Conservation (phyloP, 345 rosid genomes). For the Linum trigynum region DNA sequence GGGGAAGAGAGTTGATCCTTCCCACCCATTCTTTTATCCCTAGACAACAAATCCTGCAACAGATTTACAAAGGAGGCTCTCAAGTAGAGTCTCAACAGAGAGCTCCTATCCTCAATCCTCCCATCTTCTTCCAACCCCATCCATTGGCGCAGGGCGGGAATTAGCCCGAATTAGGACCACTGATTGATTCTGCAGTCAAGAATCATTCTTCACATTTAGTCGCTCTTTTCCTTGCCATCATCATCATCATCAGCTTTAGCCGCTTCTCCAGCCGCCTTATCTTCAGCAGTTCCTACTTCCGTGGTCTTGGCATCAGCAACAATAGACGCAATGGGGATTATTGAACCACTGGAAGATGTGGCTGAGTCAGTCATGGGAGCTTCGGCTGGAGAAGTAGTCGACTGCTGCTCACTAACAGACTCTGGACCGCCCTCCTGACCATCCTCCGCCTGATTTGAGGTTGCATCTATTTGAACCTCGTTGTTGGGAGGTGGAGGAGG, state of each 20-base stretch:
- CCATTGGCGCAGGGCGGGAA: too few relatives aligned
- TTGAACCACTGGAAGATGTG: neutral
- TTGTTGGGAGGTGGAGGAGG: slow-evolving; percentile 30
- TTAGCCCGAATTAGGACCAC: neutral
- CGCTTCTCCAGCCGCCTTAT: slow-evolving; percentile 4
- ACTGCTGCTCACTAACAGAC: slow-evolving; percentile 10
- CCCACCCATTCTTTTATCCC: too few relatives aligned
- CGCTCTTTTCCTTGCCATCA: neutral
- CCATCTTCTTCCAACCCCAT: too few relatives aligned
- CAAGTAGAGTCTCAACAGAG: too few relatives aligned
- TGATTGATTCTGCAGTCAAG: neutral
- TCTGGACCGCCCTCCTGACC: slow-evolving; percentile 18
- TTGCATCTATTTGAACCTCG: slow-evolving; percentile 27
- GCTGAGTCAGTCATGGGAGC: slow-evolving; percentile 12
- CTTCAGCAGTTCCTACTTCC: slow-evolving; percentile 17
- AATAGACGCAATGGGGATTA: slow-evolving; percentile 15
- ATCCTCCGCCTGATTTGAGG: slow-evolving; percentile 14
- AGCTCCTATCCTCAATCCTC: too few relatives aligned
- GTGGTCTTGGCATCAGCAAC: neutral
- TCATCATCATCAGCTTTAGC: slow-evolving; percentile 2
- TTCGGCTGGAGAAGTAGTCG: slow-evolving; percentile 11
- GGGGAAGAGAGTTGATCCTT: too few relatives aligned
- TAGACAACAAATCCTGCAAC: too few relatives aligned
- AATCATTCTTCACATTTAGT: neutral
- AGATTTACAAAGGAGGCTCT: too few relatives aligned